Conservation (phyloP, 345 rosid genomes). For the Rhodamnia argentea region DNA sequence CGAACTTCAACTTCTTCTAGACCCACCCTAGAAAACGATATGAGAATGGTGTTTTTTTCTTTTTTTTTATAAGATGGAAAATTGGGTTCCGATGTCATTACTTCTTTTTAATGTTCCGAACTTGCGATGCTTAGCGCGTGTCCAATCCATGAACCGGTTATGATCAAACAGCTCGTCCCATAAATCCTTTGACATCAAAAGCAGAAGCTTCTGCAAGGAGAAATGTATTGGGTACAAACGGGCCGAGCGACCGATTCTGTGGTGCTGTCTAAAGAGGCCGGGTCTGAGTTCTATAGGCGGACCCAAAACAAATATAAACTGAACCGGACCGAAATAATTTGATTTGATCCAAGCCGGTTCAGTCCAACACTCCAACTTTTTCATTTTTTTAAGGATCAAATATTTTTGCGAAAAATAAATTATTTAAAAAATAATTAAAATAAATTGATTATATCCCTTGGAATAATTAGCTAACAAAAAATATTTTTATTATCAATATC, state of each 20-base stretch:
- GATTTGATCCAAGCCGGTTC: not conserved
- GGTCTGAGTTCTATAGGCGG: not conserved
- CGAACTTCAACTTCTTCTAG: not conserved
- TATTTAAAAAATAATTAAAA: too few species aligned
- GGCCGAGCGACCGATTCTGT: not conserved
- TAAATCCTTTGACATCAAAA: not conserved
- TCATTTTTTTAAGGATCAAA: not conserved
- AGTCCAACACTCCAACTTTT: not conserved
- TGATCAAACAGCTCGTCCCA: not conserved
- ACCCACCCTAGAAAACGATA: not conserved
- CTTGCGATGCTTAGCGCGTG: not conserved
- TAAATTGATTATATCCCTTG: too few species aligned
- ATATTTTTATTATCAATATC: too few species aligned
- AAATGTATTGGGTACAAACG: not conserved
- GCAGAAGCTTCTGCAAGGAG: not conserved
- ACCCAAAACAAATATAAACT: not conserved
- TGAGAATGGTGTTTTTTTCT: not conserved
- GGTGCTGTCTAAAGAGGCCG: not conserved
- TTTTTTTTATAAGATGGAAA: not conserved
- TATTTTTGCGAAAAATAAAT: too few species aligned
- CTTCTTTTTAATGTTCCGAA: not conserved
- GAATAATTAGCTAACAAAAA: too few species aligned
- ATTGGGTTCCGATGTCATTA: not conserved
- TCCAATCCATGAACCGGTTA: not conserved
- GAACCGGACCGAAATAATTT: not conserved